Evolutionary conservation across 805 yeast genomes (phyloP), one percentile per base, ranked within the genome.

Genomic region (Saturnispora bothae): DNA sequence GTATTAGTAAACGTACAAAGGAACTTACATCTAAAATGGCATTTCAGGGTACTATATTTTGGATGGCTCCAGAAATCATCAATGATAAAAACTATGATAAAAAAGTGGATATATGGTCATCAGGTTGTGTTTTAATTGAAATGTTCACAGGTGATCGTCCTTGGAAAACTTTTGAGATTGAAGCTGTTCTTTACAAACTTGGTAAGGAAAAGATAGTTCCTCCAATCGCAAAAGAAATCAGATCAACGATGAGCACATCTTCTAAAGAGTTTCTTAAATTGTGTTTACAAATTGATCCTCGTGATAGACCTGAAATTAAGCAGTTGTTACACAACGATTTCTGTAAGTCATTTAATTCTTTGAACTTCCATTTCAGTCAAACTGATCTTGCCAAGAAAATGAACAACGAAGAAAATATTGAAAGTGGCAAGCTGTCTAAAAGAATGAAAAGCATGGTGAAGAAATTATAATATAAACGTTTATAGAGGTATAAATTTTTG

Each of bases 51-150:
- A 88, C 98, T 0, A 85, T 94, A 1, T 92, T 88, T 57, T 92
- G 98, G 98, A 92, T 92, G 98, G 99, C 99, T 1, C 99, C 99
- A 0, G 99, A 92, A 54, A 95, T 94, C 46, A 86, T 92, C 36
- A 89, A 86, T 54, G 85, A 84, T 42, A 76, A 76, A 16, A 77
- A 74, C 3, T 92, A 92, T 56, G 84, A 94, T 64, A 98, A 98
- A 16, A 92, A 92, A 60, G 86, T 92, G 18, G 99, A 92, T 59
- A 88, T 92, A 28, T 92, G 99, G 99, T 88, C 97, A 1, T 59
- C 89, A 18, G 99, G 99, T 1, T 92, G 99, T 64, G 96, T 92
- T 32, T 94, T 92, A 19, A 57, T 92, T 37, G 98, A 92, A 58
- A 92, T 92, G 97, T 86, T 83, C 67, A 96, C 96, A 0, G 98